phyloP scores from a whole-genome alignment of 345 rosid genomes.

The Gynandropsis gynandra region DNA sequence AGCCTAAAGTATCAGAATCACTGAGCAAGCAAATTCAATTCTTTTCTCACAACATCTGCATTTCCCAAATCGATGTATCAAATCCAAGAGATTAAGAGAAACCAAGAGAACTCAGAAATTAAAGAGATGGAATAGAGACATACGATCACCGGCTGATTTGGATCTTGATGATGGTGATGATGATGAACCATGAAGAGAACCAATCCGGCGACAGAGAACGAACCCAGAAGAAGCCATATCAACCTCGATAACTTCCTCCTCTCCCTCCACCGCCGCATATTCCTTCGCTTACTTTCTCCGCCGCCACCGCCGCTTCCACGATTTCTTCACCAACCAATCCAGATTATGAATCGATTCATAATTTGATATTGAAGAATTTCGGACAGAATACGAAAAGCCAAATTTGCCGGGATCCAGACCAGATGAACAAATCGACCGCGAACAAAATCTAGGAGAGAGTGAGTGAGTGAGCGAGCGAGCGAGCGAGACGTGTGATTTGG shows the following conservation, averaged over 20 bases:
- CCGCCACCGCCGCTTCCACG: conserved; percentile 29
- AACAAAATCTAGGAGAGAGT: conserved; percentile 3
- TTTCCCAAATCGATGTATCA: conserved; percentile 4
- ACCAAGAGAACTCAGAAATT: background rate
- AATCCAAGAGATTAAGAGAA: background rate
- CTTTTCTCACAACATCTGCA: background rate
- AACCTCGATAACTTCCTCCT: conserved; percentile 76
- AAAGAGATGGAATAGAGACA: background rate
- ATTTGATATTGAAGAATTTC: conserved; percentile 12
- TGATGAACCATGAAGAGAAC: conserved; percentile 78
- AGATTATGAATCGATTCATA: conserved; percentile 16
- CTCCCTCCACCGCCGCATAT: conserved; percentile 95
- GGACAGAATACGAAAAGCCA: background rate
- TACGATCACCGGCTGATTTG: conserved; percentile 29
- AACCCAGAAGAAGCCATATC: conserved; percentile 73
- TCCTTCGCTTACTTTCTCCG: conserved; percentile 30
- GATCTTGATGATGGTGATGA: conserved; percentile 51
- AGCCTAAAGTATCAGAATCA: background rate
- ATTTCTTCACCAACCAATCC: conserved; percentile 29
- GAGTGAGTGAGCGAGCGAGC: conserved; percentile 6
- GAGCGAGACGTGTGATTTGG: background rate
- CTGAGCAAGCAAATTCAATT: background rate
- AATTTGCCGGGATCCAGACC: conserved; percentile 18
- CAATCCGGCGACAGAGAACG: conserved; percentile 67
- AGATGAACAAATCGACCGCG: background rate